These are phyloP conservation scores for Fusarium liriodendri DNA, from an alignment of 2,329 filamentous ascomycete species.

Conservation along the genomic window DNA sequence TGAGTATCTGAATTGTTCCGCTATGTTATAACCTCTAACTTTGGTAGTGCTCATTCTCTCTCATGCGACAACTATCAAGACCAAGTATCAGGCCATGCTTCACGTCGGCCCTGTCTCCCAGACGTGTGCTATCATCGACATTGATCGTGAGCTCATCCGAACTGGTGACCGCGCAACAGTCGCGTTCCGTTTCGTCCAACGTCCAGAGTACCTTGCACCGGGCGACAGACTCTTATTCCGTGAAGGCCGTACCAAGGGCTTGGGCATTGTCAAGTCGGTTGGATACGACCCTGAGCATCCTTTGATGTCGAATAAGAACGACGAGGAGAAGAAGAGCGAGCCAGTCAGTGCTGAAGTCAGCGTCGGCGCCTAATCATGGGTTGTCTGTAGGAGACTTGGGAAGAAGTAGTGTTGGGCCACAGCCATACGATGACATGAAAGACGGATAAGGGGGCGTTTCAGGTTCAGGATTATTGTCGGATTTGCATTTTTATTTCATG, in stretches of 20 bases:
- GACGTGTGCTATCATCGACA: constrained; percentile 96
- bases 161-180: constrained; percentile 95
- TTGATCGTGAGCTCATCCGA: constrained; percentile 94
- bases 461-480: constrained; percentile 4
- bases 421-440: constrained; percentile 27
- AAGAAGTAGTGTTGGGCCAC: background rate
- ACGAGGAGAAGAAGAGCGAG: constrained; percentile 35
- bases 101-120: constrained; percentile 96
- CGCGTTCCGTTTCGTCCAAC: constrained; percentile 93
- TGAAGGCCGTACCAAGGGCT: constrained; percentile 92
- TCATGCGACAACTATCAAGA: constrained; percentile 96
- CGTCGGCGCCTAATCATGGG: constrained; percentile 36
- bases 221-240: constrained; percentile 93
- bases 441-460: constrained; percentile 25
- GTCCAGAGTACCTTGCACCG: constrained; percentile 89
- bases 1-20: constrained; percentile 46
- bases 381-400: background rate
- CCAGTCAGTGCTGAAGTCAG: constrained; percentile 34
- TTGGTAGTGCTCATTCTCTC: constrained; percentile 85
- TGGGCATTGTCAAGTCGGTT: constrained; percentile 92
- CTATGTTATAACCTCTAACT: constrained; percentile 10
- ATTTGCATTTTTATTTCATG: background rate
- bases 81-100: constrained; percentile 97
- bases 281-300: constrained; percentile 81
- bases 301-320: constrained; percentile 44